Evolutionary conservation across 2,329 filamentous ascomycete species (phyloP).

Genomic region (Apiospora malaysiana): DNA sequence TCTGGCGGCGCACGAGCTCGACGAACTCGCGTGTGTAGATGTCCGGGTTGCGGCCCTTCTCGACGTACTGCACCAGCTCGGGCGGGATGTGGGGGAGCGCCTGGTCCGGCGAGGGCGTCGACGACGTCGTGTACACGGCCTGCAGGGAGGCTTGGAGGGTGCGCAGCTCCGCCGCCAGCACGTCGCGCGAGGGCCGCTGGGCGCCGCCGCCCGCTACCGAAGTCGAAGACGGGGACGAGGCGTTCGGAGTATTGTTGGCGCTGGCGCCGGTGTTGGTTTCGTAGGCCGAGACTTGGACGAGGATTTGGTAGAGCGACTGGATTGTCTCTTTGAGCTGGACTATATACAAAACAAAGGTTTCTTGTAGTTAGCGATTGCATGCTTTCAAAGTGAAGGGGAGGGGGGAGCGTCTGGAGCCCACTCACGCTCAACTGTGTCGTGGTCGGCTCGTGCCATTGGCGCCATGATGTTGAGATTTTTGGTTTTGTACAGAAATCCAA

Average conservation of each 20-base stretch:
- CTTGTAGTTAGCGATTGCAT: constrained; percentile 3
- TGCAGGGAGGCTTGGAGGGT: constrained; percentile 48
- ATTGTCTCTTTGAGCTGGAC: constrained; percentile 43
- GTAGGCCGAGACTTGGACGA: constrained; percentile 67
- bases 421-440: constrained; percentile 44
- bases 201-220: constrained; percentile 5
- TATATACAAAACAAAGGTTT: constrained; percentile 27
- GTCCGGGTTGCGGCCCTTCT: constrained; percentile 74
- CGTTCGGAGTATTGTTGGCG: constrained; percentile 22
- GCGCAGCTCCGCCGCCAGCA: constrained; percentile 59
- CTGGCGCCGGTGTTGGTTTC: constrained; percentile 48
- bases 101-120: constrained; percentile 37
- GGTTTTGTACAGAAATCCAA: background rate
- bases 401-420: background rate
- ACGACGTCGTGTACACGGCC: constrained; percentile 47
- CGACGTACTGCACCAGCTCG: constrained; percentile 71
- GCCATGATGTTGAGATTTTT: constrained; percentile 37
- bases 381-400: background rate
- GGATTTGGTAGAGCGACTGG: constrained; percentile 42
- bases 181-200: constrained; percentile 55
- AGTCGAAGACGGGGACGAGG: constrained; percentile 11
- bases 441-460: constrained; percentile 41
- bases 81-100: constrained; percentile 61
- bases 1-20: constrained; percentile 68
- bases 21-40: constrained; percentile 78